Base-by-base conservation (phyloP, 2,329 filamentous ascomycete species). In the Ascochyta viciae-villosae region DNA sequence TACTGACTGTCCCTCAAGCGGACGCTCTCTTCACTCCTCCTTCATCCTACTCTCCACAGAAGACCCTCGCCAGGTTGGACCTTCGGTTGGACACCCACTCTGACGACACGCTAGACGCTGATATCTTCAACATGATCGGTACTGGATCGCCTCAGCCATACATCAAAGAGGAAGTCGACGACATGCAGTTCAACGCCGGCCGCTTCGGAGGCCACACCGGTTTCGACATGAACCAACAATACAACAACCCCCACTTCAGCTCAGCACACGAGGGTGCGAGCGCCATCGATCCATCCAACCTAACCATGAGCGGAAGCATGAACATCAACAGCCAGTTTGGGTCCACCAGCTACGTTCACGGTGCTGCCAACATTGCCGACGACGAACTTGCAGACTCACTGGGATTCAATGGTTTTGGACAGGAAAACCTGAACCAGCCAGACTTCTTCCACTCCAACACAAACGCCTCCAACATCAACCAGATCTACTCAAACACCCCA, bases 401-500 rank as follows among this genome's bases (percentile, higher is more conserved):
- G 8, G 83, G 78, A 39, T 83, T 82, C 64, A 65, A 64, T 57
- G 84, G 86, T 52, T 89, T 83, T 56, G 78, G 79, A 46, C 81
- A 88, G 69, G 82, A 82, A 64, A 80, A 81, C 49, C 75, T 84
- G 62, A 81, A 81, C 50, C 87, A 90, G 75, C 64, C 73, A 54
- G 87, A 89, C 82, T 82, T 81, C 57, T 73, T 73, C 65, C 66
- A 72, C 60, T 64, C 63, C 38, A 70, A 74, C 55, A 54, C 66
- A 38, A 74, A 64, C 59, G 68, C 90, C 62, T 85, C 87, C 43
- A 87, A 89, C 54, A 87, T 92, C 71, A 89, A 90, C 62, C 75
- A 77, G 70, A 87, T 91, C 59, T 98, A 90, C 76, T 96, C 94
- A 19, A 91, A 91, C 74, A 96, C 93, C 2, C 93, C 94, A 3